Conservation (phyloP, 2,329 filamentous ascomycete species). For the Aspergillus jensenii region DNA sequence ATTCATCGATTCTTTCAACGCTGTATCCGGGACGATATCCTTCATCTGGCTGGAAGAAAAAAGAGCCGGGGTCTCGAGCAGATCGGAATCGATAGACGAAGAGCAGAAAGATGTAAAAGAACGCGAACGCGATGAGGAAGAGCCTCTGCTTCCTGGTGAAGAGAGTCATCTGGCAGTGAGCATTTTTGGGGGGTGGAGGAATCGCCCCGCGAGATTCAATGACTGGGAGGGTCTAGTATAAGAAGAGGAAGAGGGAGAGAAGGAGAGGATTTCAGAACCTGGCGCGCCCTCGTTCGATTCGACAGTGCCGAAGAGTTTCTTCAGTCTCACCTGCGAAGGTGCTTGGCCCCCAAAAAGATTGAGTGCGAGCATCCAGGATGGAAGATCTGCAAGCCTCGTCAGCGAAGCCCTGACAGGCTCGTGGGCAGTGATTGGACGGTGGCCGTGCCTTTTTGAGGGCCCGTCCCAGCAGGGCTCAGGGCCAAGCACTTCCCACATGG, state of each 20-base stretch:
- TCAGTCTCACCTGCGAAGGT: too few species aligned
- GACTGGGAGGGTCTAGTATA: not conserved
- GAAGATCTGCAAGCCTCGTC: too few species aligned
- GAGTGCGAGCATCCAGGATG: not conserved
- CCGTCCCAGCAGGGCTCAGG: too few species aligned
- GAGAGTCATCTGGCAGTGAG: slow-evolving; percentile 10
- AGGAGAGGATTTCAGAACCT: not conserved
- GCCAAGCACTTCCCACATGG: too few species aligned
- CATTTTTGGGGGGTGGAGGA: slow-evolving; percentile 7
- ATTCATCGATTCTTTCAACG: slow-evolving; percentile 20
- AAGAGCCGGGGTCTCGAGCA: slow-evolving; percentile 24
- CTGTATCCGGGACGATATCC: slow-evolving; percentile 26
- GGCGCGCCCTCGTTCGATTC: not conserved
- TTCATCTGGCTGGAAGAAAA: slow-evolving; percentile 22
- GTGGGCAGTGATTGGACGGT: too few species aligned
- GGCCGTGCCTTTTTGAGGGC: too few species aligned
- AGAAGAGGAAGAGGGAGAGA: not conserved
- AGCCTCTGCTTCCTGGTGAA: slow-evolving; percentile 22
- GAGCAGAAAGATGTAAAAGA: slow-evolving; percentile 22
- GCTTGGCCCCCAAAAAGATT: not conserved
- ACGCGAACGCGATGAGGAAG: slow-evolving; percentile 18
- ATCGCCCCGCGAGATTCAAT: not conserved
- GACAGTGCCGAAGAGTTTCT: not conserved
- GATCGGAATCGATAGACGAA: slow-evolving; percentile 20
- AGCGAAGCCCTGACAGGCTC: too few species aligned